Evolutionary conservation across 1,284 basidiomycete genomes (phyloP).

Genomic region (Melampsora americana): DNA sequence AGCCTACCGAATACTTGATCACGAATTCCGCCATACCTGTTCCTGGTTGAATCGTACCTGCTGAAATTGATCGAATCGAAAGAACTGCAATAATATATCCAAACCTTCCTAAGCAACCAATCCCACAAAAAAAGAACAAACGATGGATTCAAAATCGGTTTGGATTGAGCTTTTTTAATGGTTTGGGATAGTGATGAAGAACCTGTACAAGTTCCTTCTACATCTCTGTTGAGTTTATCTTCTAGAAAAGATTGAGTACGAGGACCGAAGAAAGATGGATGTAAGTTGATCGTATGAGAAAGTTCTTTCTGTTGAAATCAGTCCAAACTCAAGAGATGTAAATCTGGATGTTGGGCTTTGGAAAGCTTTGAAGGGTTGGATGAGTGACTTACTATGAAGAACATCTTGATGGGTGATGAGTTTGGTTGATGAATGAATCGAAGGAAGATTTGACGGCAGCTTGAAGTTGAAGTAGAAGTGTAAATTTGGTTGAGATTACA

Average conservation of each 20-base stretch:
- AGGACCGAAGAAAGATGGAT: constrained; percentile 96
- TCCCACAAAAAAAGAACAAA: background rate
- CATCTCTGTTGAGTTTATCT: constrained; percentile 88
- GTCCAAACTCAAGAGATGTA: too few relatives aligned
- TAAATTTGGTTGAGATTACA: too few relatives aligned
- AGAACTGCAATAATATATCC: constrained; percentile 93
- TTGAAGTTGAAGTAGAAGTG: too few relatives aligned
- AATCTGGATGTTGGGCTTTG: too few relatives aligned
- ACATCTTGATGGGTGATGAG: constrained; percentile 3
- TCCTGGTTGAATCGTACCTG: constrained; percentile 84
- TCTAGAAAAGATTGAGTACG: constrained; percentile 89
- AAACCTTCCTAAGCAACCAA: constrained; percentile 26
- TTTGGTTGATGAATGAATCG: too few relatives aligned
- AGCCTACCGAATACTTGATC: constrained; percentile 64
- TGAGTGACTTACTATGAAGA: constrained; percentile 3
- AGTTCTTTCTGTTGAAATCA: constrained; percentile 72
- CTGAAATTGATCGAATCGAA: constrained; percentile 79
- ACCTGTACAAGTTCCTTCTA: constrained; percentile 95
- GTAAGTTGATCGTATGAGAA: constrained; percentile 89
- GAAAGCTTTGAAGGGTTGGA: background rate
- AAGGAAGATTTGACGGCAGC: too few relatives aligned
- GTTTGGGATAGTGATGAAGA: constrained; percentile 49
- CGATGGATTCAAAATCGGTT: background rate
- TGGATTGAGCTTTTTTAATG: too few relatives aligned
- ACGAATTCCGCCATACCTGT: constrained; percentile 92